Evolutionary conservation across 2,329 filamentous ascomycete genomes (phyloP), one percentile per base, ranked within the genome.

Genomic region (Dactylonectria macrodidyma): DNA sequence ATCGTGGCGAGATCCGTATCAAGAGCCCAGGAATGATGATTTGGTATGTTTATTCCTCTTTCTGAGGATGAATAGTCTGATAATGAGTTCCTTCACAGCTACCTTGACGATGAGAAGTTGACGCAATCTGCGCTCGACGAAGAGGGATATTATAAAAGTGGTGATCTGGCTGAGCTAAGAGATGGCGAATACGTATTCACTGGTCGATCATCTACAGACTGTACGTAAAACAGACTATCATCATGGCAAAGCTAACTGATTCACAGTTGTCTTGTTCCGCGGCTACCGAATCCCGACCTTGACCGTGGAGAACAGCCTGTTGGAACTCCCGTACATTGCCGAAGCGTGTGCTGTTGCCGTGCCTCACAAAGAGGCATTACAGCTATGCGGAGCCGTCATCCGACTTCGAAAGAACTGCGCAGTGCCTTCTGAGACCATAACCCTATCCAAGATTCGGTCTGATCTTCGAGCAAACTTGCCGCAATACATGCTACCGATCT

Each of bases 101-200:
- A 75, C 26, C 57, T 75, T 22, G 72, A 66, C 2, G 59, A 95
- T 81, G 87, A 90, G 1, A 92, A 91, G 68, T 93, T 97, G 84
- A 97, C 94, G 1, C 83, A 85, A 61, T 94, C 94, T 79, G 87
- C 91, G 0, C 86, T 97, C 59, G 93, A 94, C 8, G 86, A 90
- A 30, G 93, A 97, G 69, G 95, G 95, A 68, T 97, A 94, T 94
- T 97, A 97, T 87, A 91, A 92, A 77, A 97, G 94, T 0, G 95
- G 95, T 58, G 95, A 97, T 78, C 93, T 97, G 71, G 93, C 90
- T 77, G 88, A 90, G 65, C 85, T 97, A 16, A 94, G 46, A 11
- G 65, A 70, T n/a, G 71, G 71, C 47, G 70, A 75, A 22, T 73
- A 65, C 30, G 51, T 70, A 7, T 75, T 73, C 36, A 66, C 66